phyloP scores from a whole-genome alignment of 139 green algal species.

The Zygnema cylindricum region DNA sequence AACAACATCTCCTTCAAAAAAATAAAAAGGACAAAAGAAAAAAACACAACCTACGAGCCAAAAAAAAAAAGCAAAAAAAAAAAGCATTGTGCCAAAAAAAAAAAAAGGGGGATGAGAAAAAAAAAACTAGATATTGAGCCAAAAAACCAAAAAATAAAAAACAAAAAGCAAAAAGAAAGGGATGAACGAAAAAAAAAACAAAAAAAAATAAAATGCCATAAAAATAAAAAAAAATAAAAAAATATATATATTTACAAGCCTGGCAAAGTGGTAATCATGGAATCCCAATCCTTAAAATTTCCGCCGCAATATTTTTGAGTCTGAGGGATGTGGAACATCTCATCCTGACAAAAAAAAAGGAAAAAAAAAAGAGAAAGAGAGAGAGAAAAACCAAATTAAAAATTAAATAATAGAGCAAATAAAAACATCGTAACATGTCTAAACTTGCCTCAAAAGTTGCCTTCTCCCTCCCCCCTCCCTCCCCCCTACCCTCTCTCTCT shows the following conservation, averaged over 20 bases:
- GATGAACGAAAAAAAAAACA: neutral
- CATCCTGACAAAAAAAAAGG: slow-evolving; percentile 75
- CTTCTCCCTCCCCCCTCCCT: neutral
- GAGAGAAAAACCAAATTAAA: no score
- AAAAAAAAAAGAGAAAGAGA: no score
- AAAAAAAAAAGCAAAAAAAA: no score
- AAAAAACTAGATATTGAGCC: neutral
- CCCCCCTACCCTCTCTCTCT: neutral
- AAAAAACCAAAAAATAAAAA: neutral
- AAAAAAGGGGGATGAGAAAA: neutral
- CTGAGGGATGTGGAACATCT: slow-evolving; percentile 92
- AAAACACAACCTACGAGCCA: neutral
- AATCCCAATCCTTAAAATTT: slow-evolving; percentile 79
- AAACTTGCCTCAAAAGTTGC: no score
- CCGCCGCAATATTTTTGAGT: slow-evolving; percentile 83
- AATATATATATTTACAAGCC: slow-evolving; percentile 76
- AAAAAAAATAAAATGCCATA: neutral
- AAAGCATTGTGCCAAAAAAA: no score
- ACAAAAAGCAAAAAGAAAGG: neutral
- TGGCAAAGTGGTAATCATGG: slow-evolving; percentile 94
- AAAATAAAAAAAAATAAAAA: no score
- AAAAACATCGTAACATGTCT: no score
- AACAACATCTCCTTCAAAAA: no score
- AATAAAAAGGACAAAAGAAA: neutral
- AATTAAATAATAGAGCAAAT: no score